Base-by-base conservation (phyloP, 495 filamentous ascomycete species). In the Clohesyomyces aquaticus region DNA sequence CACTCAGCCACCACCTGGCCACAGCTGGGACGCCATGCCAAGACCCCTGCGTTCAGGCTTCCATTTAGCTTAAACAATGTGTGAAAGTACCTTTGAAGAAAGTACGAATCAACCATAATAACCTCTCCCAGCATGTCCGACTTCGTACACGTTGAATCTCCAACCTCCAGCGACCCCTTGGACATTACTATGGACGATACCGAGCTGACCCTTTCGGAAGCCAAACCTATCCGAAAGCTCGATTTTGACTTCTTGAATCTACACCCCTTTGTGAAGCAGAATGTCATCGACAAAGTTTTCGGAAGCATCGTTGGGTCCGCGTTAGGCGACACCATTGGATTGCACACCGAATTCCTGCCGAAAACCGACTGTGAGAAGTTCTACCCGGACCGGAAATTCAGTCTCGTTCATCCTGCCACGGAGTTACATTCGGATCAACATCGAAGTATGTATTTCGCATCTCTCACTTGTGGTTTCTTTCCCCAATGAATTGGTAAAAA, bases 301-400 rank as follows among this genome's bases (percentile, higher is more conserved):
- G 79, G 79, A 29, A 59, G 58, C 38, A 66, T 82, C 46, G 22
- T 82, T 66, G 79, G 76, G 46, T 78, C 77, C 19, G 79, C 79
- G 42, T 70, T 82, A 2, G 79, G 79, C 42, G 79, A 82, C 59
- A 72, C 79, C 11, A 75, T 82, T 65, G 79, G 79, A 23, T 69
- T 82, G 35, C 81, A 82, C 72, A 82, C 79, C 46, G 79, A 79
- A 59, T 78, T 79, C 52, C 68, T 79, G 28, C 72, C 75, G 10
- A 62, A 71, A 54, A 16, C 68, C 10, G 18, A 54, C n/a, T 65
- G 72, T 28, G 43, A 65, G 32, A 21, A n/a, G 10, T 54, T 68
- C 41, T 80, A 79, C 59, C 71, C 71, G 16, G 43, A 68, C 9
- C 28, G 67, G 26, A 72, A 55, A n/a, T 79, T 78, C 71, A 72